Conservation (phyloP, 1,284 basidiomycete species). For the Leccinum subrobustum region DNA sequence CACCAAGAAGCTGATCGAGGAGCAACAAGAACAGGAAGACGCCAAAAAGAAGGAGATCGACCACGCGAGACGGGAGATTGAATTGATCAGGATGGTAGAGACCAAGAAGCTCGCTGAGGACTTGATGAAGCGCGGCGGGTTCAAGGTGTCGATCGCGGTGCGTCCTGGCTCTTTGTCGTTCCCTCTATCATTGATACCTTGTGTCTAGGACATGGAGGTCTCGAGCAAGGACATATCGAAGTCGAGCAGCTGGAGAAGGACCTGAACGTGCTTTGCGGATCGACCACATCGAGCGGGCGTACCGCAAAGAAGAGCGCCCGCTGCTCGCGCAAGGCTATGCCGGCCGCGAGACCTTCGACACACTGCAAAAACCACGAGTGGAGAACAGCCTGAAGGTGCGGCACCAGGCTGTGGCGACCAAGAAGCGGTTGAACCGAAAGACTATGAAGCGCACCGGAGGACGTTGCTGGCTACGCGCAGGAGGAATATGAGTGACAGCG, state of each 20-base stretch:
- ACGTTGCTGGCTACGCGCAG: too few species aligned
- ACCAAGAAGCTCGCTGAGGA: neutral
- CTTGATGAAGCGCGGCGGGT: neutral
- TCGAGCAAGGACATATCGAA: slow-evolving; percentile 63
- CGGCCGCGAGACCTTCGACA: slow-evolving; percentile 73
- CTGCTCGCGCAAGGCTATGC: slow-evolving; percentile 91
- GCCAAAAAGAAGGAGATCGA: slow-evolving; percentile 74
- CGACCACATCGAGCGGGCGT: slow-evolving; percentile 81
- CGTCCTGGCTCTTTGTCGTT: slow-evolving; percentile 28
- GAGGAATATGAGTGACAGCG: too few species aligned
- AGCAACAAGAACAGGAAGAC: slow-evolving; percentile 66
- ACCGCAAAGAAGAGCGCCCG: slow-evolving; percentile 91
- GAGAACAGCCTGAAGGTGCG: slow-evolving; percentile 33
- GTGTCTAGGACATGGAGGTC: slow-evolving; percentile 63
- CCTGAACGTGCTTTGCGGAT: slow-evolving; percentile 81
- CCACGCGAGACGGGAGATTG: slow-evolving; percentile 80
- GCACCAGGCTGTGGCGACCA: slow-evolving; percentile 70
- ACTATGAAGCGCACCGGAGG: slow-evolving; percentile 59
- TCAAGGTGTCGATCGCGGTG: slow-evolving; percentile 69
- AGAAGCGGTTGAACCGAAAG: slow-evolving; percentile 70
- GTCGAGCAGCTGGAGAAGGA: slow-evolving; percentile 95
- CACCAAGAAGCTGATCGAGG: slow-evolving; percentile 76
- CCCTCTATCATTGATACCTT: neutral
- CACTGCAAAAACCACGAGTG: slow-evolving; percentile 58
- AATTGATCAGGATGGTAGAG: slow-evolving; percentile 34